phyloP scores from a whole-genome alignment of 1,284 basidiomycete species.

The Ganoderma lingzhi region DNA sequence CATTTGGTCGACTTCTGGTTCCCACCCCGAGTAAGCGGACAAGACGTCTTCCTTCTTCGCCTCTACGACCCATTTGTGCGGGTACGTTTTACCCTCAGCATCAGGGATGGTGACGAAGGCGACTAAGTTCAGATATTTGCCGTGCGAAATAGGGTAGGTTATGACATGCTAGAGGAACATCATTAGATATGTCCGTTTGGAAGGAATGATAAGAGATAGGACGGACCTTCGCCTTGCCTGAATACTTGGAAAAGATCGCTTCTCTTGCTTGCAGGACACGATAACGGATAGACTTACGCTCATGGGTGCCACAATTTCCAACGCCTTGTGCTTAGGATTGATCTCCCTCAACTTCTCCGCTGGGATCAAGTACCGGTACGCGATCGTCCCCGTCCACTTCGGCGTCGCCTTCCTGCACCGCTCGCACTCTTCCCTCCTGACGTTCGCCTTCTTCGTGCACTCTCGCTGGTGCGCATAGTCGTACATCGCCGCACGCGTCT shows the following conservation, averaged over 20 bases:
- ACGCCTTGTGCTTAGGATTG: slow-evolving; percentile 24
- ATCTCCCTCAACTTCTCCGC: slow-evolving; percentile 24
- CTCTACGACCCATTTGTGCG: slow-evolving; percentile 35
- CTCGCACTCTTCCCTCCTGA: slow-evolving; percentile 18
- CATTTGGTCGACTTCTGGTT: slow-evolving; percentile 36
- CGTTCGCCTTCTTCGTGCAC: slow-evolving; percentile 5
- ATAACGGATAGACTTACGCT: slow-evolving; percentile 14
- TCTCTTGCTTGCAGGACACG: neutral
- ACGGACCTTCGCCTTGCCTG: slow-evolving; percentile 28
- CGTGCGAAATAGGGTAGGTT: slow-evolving; percentile 36
- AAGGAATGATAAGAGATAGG: too few species aligned
- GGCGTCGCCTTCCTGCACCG: slow-evolving; percentile 26
- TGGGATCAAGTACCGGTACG: slow-evolving; percentile 27
- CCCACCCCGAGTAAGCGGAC: slow-evolving; percentile 35
- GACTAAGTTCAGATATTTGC: slow-evolving; percentile 35
- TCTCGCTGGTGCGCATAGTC: slow-evolving; percentile 23
- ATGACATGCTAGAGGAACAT: slow-evolving; percentile 26
- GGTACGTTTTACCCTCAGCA: slow-evolving; percentile 33
- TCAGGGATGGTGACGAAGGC: slow-evolving; percentile 32
- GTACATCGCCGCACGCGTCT: slow-evolving; percentile 26
- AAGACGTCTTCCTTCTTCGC: slow-evolving; percentile 34
- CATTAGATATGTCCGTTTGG: neutral
- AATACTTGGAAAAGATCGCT: slow-evolving; percentile 18
- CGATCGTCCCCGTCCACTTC: slow-evolving; percentile 31
- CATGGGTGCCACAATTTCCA: slow-evolving; percentile 22